phyloP scores from a whole-genome alignment of 352 stramenopile species.

The Peronosclerospora sorghi region DNA sequence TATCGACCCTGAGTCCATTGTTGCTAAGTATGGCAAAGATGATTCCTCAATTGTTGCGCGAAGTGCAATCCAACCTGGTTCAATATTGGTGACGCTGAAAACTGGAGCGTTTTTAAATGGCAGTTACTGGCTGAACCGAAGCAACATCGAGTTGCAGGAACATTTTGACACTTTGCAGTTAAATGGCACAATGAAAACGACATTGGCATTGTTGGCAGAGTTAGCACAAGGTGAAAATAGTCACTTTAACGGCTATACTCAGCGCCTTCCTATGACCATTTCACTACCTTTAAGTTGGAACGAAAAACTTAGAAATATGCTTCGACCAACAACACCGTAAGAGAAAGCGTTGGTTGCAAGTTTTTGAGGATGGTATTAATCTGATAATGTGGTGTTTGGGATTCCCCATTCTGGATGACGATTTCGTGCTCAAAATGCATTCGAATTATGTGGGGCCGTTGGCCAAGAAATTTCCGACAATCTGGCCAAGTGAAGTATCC shows the following conservation, averaged over 20 bases:
- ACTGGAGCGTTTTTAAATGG: slow-evolving; percentile 36
- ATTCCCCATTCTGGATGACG: slow-evolving; percentile 37
- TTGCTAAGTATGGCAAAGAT: slow-evolving; percentile 14
- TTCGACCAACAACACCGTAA: slow-evolving; percentile 45
- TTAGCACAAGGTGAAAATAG: slow-evolving; percentile 22
- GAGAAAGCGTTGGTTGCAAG: background rate
- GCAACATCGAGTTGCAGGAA: slow-evolving; percentile 17
- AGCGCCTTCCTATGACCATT: slow-evolving; percentile 38
- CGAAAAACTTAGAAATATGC: slow-evolving; percentile 11
- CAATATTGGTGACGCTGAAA: slow-evolving; percentile 32
- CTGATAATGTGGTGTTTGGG: slow-evolving; percentile 7
- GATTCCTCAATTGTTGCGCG: slow-evolving; percentile 46
- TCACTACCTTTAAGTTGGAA: slow-evolving; percentile 43
- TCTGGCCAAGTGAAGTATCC: slow-evolving; percentile 29
- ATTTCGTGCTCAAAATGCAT: slow-evolving; percentile 44
- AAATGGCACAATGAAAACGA: slow-evolving; percentile 34
- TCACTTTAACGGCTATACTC: slow-evolving; percentile 43
- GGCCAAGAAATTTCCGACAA: slow-evolving; percentile 18
- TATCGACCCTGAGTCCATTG: slow-evolving; percentile 31
- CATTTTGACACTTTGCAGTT: slow-evolving; percentile 23
- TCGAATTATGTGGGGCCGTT: slow-evolving; percentile 26
- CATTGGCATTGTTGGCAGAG: slow-evolving; percentile 40
- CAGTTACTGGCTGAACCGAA: slow-evolving; percentile 27
- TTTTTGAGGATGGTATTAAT: background rate
- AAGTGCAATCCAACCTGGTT: slow-evolving; percentile 14